These are phyloP conservation scores for Diaporthe sp. DNA, from an alignment of 2,329 filamentous ascomycete genomes.

Conservation along the genomic window DNA sequence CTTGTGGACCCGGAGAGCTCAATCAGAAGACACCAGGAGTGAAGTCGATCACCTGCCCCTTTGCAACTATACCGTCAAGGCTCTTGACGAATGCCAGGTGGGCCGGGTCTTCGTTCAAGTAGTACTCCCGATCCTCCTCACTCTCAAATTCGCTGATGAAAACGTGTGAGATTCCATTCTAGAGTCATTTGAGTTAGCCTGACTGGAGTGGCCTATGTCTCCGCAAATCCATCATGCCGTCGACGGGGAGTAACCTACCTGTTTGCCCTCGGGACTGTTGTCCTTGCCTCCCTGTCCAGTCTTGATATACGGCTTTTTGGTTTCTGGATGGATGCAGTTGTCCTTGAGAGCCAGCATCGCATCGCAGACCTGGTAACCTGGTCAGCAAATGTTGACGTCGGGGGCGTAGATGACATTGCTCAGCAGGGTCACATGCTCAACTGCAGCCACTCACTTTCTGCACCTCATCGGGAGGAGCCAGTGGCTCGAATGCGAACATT, in stretches of 20 bases:
- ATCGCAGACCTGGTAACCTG: constrained; percentile 45
- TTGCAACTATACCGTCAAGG: constrained; percentile 60
- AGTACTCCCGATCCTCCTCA: constrained; percentile 75
- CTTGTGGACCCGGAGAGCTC: neutral
- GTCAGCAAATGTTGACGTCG: neutral
- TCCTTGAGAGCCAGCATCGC: constrained; percentile 64
- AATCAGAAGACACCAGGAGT: constrained; percentile 56
- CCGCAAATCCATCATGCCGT: too few species aligned
- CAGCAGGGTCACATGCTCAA: neutral
- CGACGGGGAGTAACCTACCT: constrained; percentile 56
- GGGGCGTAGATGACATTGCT: neutral
- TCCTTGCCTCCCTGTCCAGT: constrained; percentile 70
- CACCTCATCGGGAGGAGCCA: constrained; percentile 60
- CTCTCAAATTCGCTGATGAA: constrained; percentile 78
- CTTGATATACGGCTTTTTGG: constrained; percentile 71
- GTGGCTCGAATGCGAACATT: constrained; percentile 73
- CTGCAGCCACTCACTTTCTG: constrained; percentile 63
- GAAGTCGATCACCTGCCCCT: constrained; percentile 73
- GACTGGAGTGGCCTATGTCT: neutral
- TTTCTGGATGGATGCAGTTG: constrained; percentile 71
- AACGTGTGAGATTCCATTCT: constrained; percentile 76
- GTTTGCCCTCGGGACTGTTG: constrained; percentile 70
- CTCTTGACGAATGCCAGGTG: constrained; percentile 72
- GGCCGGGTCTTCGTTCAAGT: constrained; percentile 72
- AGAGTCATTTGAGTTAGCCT: neutral